Conservation (phyloP, 164 flowering plant species). For the Piper betle region DNA sequence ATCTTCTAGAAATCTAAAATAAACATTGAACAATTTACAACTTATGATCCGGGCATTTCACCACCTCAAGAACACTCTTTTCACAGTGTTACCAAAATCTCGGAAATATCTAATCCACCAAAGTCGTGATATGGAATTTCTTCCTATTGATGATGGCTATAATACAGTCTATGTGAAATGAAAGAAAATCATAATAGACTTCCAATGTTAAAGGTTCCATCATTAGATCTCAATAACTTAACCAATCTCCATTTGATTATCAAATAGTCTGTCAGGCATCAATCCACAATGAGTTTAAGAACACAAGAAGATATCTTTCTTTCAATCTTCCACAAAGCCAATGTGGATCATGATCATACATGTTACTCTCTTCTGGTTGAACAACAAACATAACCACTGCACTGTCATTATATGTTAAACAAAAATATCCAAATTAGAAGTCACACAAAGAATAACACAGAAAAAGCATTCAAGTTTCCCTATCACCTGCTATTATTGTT, state of each 20-base stretch:
- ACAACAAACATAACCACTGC: slow-evolving; percentile 75
- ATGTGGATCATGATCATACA: slow-evolving; percentile 98
- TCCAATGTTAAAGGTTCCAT: no score
- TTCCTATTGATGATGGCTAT: no score
- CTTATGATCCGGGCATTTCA: no score
- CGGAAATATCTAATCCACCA: no score
- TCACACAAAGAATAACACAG: neutral
- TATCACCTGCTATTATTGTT: slow-evolving; percentile 65
- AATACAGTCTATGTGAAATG: no score
- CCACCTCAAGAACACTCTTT: no score
- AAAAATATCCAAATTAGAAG: slow-evolving; percentile 4
- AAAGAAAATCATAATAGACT: no score
- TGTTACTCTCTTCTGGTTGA: slow-evolving; percentile 81
- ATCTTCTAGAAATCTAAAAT: neutral
- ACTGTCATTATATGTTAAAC: slow-evolving; percentile 29
- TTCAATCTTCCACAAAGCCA: slow-evolving; percentile 54
- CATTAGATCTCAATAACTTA: no score
- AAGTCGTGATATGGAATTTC: no score
- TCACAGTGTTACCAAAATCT: no score
- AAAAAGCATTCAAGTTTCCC: neutral
- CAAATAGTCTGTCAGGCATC: neutral
- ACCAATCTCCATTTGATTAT: neutral
- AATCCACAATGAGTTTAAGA: neutral
- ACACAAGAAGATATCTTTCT: slow-evolving; percentile 63
- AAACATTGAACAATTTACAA: neutral